Evolutionary conservation across 257 asterid species (phyloP).

Genomic region (Cinchona pubescens): DNA sequence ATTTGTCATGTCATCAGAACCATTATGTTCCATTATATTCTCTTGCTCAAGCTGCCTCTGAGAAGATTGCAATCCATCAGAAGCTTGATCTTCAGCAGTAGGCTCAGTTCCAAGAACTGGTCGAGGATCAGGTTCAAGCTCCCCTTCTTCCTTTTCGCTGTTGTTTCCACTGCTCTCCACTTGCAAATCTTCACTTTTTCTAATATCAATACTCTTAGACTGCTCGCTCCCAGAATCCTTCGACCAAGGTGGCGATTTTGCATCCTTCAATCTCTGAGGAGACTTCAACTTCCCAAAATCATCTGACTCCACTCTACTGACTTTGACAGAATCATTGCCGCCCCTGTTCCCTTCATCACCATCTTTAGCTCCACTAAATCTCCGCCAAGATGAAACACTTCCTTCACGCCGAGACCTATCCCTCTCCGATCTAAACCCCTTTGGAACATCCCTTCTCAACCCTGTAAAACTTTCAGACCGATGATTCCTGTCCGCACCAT

Average conservation of each 20-base stretch:
- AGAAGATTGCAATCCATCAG: constrained; percentile 33
- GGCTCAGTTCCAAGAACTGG: constrained; percentile 36
- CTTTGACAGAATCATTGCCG: constrained; percentile 55
- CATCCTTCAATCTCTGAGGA: constrained; percentile 55
- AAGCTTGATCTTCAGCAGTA: constrained; percentile 41
- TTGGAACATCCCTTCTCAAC: constrained; percentile 82
- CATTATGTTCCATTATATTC: constrained; percentile 25
- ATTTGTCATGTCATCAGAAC: constrained; percentile 26
- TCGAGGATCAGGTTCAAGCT: constrained; percentile 85
- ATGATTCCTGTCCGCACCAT: constrained; percentile 64
- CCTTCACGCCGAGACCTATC: constrained; percentile 85
- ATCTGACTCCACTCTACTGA: constrained; percentile 49
- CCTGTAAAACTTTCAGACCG: constrained; percentile 87
- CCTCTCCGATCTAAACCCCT: constrained; percentile 94
- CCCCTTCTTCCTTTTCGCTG: constrained; percentile 96
- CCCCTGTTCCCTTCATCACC: constrained; percentile 63
- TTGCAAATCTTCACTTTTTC: constrained; percentile 59
- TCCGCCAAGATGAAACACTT: constrained; percentile 82
- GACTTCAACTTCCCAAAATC: constrained; percentile 64
- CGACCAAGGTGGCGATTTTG: constrained; percentile 85
- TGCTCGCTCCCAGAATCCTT: constrained; percentile 94
- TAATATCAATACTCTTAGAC: constrained; percentile 73
- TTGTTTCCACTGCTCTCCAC: constrained; percentile 61
- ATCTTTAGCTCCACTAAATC: constrained; percentile 70
- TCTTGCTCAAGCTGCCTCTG: constrained; percentile 36